Evolutionary conservation across 306 rosid genomes (phyloP), one percentile per base, ranked within the genome.

Genomic region (Cucurbita argyrosperma): DNA sequence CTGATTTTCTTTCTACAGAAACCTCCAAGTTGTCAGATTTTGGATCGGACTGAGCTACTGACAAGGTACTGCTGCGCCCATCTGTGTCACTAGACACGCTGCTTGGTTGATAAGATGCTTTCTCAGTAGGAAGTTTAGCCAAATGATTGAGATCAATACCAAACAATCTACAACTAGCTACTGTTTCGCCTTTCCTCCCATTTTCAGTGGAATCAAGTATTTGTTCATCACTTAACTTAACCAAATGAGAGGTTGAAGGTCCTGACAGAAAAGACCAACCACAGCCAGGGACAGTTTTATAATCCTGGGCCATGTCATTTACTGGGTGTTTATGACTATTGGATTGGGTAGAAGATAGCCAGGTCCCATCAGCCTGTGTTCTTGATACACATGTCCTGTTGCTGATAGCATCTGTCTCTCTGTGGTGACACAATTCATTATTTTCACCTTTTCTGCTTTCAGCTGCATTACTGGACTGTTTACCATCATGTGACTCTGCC

Each of bases 71-170:
- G 38, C 77, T 76, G 73, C 68, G 82, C 58, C 82, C 82, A 40
- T 93, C 96, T 39, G 80, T 60, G 61, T 82, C 82, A 49, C 59
- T 59, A 57, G 80, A 65, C 60, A 47, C 30, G 55, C 67, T 76
- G 26, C 54, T 80, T 15, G 79, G 78, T 60, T 80, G 87, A n/a
- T 45, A 23, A 72, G 79, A 71, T 55, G 80, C 59, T 74, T 81
- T 88, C 78, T 81, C 89, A 56, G 75, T 62, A n/a, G 35, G 35
- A 30, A 30, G 35, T 30, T 30, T 30, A 30, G 80, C 65, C 10
- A 82, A 76, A 82, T 81, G 84, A 84, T 72, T 86, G 49, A 81
- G 85, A 16, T 94, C 91, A 62, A 90, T 74, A 68, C 98, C 97
- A 43, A 94, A 94, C 73, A 93, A 80, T 14, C 89, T 84, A 76